Percentiles rank a stretch among this genome's conserved stretches.
phyloP scores from a whole-genome alignment of 495 filamentous ascomycete genomes.

The Choiromyces venosus region DNA sequence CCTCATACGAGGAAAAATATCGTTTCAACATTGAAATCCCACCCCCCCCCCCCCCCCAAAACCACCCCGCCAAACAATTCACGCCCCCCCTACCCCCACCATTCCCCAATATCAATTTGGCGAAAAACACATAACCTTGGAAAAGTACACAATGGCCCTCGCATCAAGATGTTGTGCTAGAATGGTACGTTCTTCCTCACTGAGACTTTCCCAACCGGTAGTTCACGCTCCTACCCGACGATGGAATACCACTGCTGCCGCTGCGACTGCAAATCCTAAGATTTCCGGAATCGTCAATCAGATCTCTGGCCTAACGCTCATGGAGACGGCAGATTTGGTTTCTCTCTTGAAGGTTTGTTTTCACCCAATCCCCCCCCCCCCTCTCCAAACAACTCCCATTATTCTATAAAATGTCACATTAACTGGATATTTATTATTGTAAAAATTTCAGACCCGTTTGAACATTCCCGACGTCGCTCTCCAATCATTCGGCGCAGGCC shows the following conservation, averaged over 20 bases:
- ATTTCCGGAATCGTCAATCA: slow-evolving; percentile 91
- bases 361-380: slow-evolving; percentile 9
- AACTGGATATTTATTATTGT: no score
- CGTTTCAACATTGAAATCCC: not conserved
- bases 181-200: slow-evolving; percentile 42
- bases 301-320: slow-evolving; percentile 91
- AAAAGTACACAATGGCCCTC: slow-evolving; percentile 33
- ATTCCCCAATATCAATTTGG: not conserved
- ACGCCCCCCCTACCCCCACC: not conserved
- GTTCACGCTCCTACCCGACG: slow-evolving; percentile 47
- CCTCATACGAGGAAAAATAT: not conserved
- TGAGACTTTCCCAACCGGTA: slow-evolving; percentile 43
- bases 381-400: slow-evolving; percentile 9
- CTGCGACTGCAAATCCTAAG: slow-evolving; percentile 67
- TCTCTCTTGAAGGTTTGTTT: slow-evolving; percentile 74
- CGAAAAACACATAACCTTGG: not conserved
- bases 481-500: slow-evolving; percentile 71
- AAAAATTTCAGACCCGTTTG: slow-evolving; percentile 73
- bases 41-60: no score
- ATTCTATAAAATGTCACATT: slow-evolving; percentile 5
- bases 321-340: slow-evolving; percentile 95
- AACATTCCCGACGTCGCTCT: slow-evolving; percentile 98
- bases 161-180: slow-evolving; percentile 38
- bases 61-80: slow-evolving; percentile 9
- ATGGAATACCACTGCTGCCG: slow-evolving; percentile 66